Conservation (phyloP, 345 rosid species). For the Linum trigynum region DNA sequence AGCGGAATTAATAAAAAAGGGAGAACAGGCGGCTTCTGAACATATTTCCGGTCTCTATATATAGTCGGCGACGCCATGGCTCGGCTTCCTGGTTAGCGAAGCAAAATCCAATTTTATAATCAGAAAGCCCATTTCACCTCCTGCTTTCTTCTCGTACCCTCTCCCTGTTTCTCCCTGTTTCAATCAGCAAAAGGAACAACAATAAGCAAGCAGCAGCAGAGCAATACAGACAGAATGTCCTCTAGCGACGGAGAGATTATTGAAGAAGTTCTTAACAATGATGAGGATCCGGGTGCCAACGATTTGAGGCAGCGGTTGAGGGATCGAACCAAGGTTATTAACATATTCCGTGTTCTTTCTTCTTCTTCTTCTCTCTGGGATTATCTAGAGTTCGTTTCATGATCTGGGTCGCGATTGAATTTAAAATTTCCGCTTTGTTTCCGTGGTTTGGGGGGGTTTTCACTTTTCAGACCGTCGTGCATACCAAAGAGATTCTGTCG, state of each 20-base stretch:
- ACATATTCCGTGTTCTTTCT: no score
- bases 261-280: slow-evolving; percentile 32
- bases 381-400: slow-evolving; percentile 1
- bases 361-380: not conserved
- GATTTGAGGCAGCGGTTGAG: slow-evolving; percentile 35
- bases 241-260: slow-evolving; percentile 33
- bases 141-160: not conserved
- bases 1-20: no score
- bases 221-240: slow-evolving; percentile 24
- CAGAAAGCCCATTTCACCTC: not conserved
- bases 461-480: slow-evolving; percentile 45
- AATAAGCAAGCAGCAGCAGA: not conserved
- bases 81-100: no score
- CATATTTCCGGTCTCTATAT: no score
- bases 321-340: slow-evolving; percentile 54
- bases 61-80: no score
- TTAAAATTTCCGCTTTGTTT: not conserved
- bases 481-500: slow-evolving; percentile 70
- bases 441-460: slow-evolving; percentile 15
- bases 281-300: slow-evolving; percentile 31
- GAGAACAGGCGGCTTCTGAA: no score
- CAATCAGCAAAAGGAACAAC: not conserved
- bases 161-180: not conserved
- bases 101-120: no score
- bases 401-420: not conserved